phyloP scores from a whole-genome alignment of 202 grass and related monocot species.

The Saccharum hybrid region DNA sequence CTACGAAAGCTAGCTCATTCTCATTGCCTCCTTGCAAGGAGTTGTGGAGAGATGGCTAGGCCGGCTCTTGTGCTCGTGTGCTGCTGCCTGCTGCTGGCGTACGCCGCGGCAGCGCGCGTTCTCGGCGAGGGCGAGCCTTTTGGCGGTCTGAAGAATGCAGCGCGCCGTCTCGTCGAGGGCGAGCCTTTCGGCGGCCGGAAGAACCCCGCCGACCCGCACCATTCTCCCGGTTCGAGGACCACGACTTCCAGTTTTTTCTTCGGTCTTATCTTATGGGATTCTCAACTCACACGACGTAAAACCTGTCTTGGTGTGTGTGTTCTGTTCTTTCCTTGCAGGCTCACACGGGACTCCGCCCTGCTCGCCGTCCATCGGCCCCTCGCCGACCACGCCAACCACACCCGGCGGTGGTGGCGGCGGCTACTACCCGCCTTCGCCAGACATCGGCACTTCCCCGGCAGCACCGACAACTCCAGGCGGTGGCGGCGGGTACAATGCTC shows the following conservation, averaged over 20 bases:
- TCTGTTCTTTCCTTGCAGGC: slow-evolving; percentile 16
- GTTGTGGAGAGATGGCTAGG: slow-evolving; percentile 44
- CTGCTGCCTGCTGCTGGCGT: slow-evolving; percentile 46
- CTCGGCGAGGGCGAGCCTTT: slow-evolving; percentile 29
- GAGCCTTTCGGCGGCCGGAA: slow-evolving; percentile 50
- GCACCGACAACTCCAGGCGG: slow-evolving; percentile 12
- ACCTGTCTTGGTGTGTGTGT: background rate
- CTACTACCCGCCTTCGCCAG: background rate
- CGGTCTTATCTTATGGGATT: background rate
- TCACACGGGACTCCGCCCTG: slow-evolving; percentile 27
- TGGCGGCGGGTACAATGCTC: background rate
- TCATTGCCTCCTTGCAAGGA: no score
- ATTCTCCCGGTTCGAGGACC: slow-evolving; percentile 28
- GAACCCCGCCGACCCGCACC: slow-evolving; percentile 38
- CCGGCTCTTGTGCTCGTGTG: slow-evolving; percentile 33
- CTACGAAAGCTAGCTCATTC: background rate
- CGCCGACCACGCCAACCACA: slow-evolving; percentile 36
- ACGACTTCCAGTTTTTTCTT: background rate
- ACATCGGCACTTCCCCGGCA: background rate
- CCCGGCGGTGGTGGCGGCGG: slow-evolving; percentile 22
- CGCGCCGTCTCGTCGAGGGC: slow-evolving; percentile 16
- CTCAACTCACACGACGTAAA: background rate
- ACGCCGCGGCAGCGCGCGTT: slow-evolving; percentile 7
- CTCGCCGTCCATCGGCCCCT: slow-evolving; percentile 27
- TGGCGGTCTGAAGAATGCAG: slow-evolving; percentile 46